Evolutionary conservation across 1,139 yeast genomes (phyloP), one percentile per base, ranked within the genome.

Genomic region (Saccharomyces pastorianus): DNA sequence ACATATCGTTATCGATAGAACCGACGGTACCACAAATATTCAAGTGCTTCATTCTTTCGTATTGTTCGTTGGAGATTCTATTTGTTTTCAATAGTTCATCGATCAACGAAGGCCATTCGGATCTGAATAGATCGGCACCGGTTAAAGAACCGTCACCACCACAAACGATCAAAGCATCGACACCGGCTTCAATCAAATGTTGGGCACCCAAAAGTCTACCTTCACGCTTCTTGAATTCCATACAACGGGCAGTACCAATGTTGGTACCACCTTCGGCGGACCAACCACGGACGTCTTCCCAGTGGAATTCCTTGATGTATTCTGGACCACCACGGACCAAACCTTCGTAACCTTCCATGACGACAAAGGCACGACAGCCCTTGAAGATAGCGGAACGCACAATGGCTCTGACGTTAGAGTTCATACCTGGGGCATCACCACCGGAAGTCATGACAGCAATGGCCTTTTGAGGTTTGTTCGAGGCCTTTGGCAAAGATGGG

Each of bases 121-220:
- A 73, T 70, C 99, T 83, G 76, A 93, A 90, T 58, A 87, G 76
- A 70, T 93, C 98, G n/a, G 99, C 99, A 64, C 99, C 99, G 1
- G 99, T 93, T 61, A 93, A 77, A 0, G 98, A 90, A 54, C 99
- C 99, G 69, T 93, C 99, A 73, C 99, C 99, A 66, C 99, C 99
- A 74, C 97, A 89, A n/a, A 93, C 97, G 63, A 93, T 84, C 61
- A 93, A 78, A 0, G 96, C 98, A 69, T 93, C 98, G 59, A 93
- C 91, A 57, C 98, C 98, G 55, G 88, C 85, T 53, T 77, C 79
- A 65, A 91, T 83, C 82, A 91, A 79, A 71, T 91, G 88, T 69
- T 82, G 83, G 55, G 96, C 95, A 48, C 90, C 96, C 54, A 73
- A 69, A 58, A 89, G 77, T 65, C 99, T 81, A 51, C 99, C 98